A percentile compares a stretch with the other conserved stretches of the same genome.
phyloP scores from a whole-genome alignment of 257 asterid species.

The Solanum stenotomum region DNA sequence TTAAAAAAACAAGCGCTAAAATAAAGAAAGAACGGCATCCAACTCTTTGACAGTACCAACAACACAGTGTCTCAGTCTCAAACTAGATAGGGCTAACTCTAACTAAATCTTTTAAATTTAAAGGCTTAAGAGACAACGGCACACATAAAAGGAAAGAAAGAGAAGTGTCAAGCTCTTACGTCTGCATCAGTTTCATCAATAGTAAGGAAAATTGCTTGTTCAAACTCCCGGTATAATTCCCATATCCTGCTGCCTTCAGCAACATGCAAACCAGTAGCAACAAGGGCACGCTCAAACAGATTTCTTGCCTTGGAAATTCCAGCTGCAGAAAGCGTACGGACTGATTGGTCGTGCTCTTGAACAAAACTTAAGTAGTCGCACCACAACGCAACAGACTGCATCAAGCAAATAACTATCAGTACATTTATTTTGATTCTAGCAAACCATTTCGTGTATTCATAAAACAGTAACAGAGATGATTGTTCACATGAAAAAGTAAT shows the following conservation, averaged over 20 bases:
- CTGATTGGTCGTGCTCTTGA: constrained; percentile 60
- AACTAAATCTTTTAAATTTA: neutral
- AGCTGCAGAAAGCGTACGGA: constrained; percentile 42
- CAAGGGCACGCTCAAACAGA: constrained; percentile 83
- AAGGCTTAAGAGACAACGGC: neutral
- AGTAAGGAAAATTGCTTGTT: constrained; percentile 55
- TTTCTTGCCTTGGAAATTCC: constrained; percentile 74
- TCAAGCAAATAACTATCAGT: constrained; percentile 6
- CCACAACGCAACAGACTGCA: constrained; percentile 91
- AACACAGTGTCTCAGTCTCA: neutral
- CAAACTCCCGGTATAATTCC: constrained; percentile 77
- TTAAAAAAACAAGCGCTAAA: neutral
- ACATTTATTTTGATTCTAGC: neutral
- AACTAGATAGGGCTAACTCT: neutral
- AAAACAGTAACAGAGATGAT: neutral
- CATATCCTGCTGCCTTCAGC: constrained; percentile 81
- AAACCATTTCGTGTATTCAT: neutral
- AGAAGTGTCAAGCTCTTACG: constrained; percentile 25
- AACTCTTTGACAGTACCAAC: neutral
- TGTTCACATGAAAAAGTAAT: neutral
- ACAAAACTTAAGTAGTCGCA: constrained; percentile 77
- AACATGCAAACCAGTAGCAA: constrained; percentile 84
- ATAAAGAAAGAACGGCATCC: neutral
- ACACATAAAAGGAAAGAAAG: constrained; percentile 1
- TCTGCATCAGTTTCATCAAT: constrained; percentile 46